Conservation (phyloP, 352 stramenopile species). For the Phytopythium ostracodes region DNA sequence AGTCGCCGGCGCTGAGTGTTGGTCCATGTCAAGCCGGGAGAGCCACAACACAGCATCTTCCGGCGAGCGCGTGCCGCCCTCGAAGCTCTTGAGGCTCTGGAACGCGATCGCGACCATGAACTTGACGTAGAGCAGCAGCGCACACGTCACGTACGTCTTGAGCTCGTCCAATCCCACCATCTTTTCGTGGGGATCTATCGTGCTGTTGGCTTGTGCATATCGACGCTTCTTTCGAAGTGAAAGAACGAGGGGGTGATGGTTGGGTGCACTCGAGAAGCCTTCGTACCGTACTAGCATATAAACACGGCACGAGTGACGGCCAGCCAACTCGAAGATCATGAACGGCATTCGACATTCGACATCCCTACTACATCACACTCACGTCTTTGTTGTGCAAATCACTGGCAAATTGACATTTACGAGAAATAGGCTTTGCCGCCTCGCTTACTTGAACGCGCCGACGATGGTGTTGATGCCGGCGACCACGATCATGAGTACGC, state of each 20-base stretch:
- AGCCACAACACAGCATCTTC: slow-evolving; percentile 1
- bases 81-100: slow-evolving; percentile 5
- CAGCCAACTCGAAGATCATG: background rate
- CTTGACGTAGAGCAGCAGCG: slow-evolving; percentile 8
- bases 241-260: background rate
- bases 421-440: background rate
- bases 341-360: background rate
- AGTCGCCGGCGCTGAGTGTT: background rate
- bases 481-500: slow-evolving; percentile 33
- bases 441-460: slow-evolving; percentile 25
- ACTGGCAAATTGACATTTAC: background rate
- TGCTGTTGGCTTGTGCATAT: background rate
- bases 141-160: slow-evolving; percentile 8
- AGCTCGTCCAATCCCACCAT: slow-evolving; percentile 7
- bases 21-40: background rate
- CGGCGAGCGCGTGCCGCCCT: background rate
- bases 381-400: background rate
- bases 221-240: background rate
- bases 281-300: background rate
- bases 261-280: background rate
- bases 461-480: slow-evolving; percentile 32
- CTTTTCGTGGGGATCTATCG: background rate
- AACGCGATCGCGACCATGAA: background rate
- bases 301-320: too few species aligned
- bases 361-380: background rate